phyloP scores from a whole-genome alignment of 805 yeast genomes.

The Starmerella scarabaei region DNA sequence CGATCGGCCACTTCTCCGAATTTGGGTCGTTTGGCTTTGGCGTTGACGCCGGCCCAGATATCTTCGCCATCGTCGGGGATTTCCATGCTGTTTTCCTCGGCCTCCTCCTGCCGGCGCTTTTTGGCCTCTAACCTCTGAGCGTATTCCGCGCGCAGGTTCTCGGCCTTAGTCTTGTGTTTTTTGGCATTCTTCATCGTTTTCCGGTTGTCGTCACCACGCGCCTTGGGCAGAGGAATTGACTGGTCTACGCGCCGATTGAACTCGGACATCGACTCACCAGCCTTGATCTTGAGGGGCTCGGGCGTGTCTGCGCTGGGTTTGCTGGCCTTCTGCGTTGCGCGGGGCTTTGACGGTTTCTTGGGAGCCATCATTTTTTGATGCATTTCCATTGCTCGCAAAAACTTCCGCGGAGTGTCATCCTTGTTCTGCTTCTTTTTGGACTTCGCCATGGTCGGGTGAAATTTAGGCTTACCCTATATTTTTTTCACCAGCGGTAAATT shows the following conservation, averaged over 20 bases:
- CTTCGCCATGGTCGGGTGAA: not conserved
- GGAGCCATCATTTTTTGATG: conserved; percentile 3
- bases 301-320: conserved; percentile 1
- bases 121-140: conserved; percentile 16
- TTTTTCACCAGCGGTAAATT: too few species aligned
- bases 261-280: conserved; percentile 30
- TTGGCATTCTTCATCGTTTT: conserved; percentile 23
- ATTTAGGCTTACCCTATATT: conserved; percentile 3
- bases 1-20: conserved; percentile 33
- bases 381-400: conserved; percentile 24
- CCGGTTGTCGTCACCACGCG: conserved; percentile 25
- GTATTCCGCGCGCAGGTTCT: conserved; percentile 20
- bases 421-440: conserved; percentile 2
- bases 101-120: conserved; percentile 15
- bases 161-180: conserved; percentile 21
- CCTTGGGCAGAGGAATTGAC: conserved; percentile 30
- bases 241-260: conserved; percentile 31
- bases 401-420: conserved; percentile 29
- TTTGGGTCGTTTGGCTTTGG: conserved; percentile 25
- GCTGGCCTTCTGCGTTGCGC: conserved; percentile 1
- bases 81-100: conserved; percentile 21
- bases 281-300: conserved; percentile 11
- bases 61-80: conserved; percentile 30
- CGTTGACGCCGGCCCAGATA: conserved; percentile 30
- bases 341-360: conserved; percentile 3